Evolutionary conservation across 1,284 basidiomycete genomes (phyloP).

Genomic region (Tilletia setariae): DNA sequence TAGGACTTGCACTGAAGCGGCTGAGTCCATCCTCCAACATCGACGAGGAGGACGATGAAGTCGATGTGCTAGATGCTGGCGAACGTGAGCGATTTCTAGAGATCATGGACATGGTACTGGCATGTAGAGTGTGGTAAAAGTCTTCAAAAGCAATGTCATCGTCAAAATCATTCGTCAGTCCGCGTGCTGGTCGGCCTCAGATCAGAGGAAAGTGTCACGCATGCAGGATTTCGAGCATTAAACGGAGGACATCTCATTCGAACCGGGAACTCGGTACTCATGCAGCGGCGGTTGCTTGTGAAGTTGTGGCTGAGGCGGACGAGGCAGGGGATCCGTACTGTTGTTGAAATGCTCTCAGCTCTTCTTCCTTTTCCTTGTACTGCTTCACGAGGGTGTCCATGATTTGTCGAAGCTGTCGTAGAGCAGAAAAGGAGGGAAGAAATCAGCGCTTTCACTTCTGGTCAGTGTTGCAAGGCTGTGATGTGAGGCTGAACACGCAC

Average conservation of each 20-base stretch:
- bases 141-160: no score
- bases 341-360: constrained; percentile 39
- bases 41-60: constrained; percentile 52
- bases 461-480: no score
- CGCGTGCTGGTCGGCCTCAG: no score
- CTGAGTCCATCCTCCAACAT: not conserved
- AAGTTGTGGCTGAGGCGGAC: not conserved
- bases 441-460: no score
- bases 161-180: no score
- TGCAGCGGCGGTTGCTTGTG: not conserved
- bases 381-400: constrained; percentile 48
- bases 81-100: constrained; percentile 18
- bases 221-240: no score
- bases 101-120: constrained; percentile 14
- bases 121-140: constrained; percentile 13
- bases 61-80: constrained; percentile 58
- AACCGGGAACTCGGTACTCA: not conserved
- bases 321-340: constrained; percentile 9
- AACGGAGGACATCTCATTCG: not conserved
- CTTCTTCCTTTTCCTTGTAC: constrained; percentile 50
- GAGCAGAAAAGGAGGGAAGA: not conserved
- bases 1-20: constrained; percentile 27
- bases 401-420: constrained; percentile 44
- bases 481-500: no score
- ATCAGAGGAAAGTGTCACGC: no score